These are phyloP conservation scores for Xylaria sp. DNA, from an alignment of 2,329 filamentous ascomycete species.

Conservation along the genomic window DNA sequence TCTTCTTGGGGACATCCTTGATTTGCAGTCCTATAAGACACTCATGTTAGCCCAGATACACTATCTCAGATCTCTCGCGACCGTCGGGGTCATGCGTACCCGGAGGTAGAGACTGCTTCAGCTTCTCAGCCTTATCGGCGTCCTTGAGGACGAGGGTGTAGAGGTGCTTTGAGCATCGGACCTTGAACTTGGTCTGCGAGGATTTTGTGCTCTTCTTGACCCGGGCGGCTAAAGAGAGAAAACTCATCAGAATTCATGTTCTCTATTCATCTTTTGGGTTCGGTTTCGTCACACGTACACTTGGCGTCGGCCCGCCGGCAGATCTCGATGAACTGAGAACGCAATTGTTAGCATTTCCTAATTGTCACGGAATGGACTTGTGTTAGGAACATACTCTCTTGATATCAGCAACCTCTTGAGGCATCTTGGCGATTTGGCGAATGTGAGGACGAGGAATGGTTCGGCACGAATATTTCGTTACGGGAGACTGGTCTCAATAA, in stretches of 20 bases:
- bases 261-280: conserved; percentile 17
- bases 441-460: conserved; percentile 41
- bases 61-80: not conserved
- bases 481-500: conserved; percentile 35
- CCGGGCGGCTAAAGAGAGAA: conserved; percentile 72
- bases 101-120: conserved; percentile 98
- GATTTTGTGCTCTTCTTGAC: conserved; percentile 96
- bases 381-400: conserved; percentile 70
- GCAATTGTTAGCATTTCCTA: conserved; percentile 46
- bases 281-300: conserved; percentile 73
- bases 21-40: conserved; percentile 58
- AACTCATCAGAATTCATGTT: conserved; percentile 47
- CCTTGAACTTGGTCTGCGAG: conserved; percentile 99
- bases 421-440: conserved; percentile 80
- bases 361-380: not conserved
- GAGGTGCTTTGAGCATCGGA: conserved; percentile 94
- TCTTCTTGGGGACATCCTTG: conserved; percentile 63
- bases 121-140: conserved; percentile 99
- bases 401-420: conserved; percentile 97
- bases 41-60: conserved; percentile 35
- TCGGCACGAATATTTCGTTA: conserved; percentile 35
- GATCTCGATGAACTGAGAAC: conserved; percentile 95
- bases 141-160: conserved; percentile 99
- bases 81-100: conserved; percentile 69
- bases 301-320: conserved; percentile 99